Evolutionary conservation across 2,329 filamentous ascomycete genomes (phyloP).

Genomic region (Ceratocystis alfenasii): DNA sequence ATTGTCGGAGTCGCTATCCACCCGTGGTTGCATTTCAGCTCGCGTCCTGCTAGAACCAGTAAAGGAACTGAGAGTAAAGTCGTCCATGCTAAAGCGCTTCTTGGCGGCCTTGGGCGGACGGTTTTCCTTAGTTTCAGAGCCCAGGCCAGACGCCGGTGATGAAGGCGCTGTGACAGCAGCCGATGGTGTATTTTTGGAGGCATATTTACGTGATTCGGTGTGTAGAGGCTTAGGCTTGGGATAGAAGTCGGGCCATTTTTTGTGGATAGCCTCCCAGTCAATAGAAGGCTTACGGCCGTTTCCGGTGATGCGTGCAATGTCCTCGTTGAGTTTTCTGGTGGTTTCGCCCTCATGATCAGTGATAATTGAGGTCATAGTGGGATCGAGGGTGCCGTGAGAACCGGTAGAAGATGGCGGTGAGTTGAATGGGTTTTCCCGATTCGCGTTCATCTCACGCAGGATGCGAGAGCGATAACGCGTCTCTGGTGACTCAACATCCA

Average conservation of each 20-base stretch:
- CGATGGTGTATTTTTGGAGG: constrained; percentile 1
- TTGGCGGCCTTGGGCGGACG: constrained; percentile 29
- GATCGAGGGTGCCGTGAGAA: constrained; percentile 45
- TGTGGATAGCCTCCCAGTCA: constrained; percentile 37
- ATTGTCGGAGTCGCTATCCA: constrained; percentile 41
- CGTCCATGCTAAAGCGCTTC: constrained; percentile 29
- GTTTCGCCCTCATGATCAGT: constrained; percentile 44
- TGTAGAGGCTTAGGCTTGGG: constrained; percentile 31
- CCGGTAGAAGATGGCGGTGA: constrained; percentile 47
- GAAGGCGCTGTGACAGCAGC: constrained; percentile 16
- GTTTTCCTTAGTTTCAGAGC: constrained; percentile 35
- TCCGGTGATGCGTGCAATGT: constrained; percentile 35
- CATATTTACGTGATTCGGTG: constrained; percentile 13
- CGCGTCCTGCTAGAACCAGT: constrained; percentile 33
- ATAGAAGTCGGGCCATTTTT: constrained; percentile 43
- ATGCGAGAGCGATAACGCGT: constrained; percentile 38
- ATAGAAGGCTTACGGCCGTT: constrained; percentile 32
- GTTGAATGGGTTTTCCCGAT: constrained; percentile 45
- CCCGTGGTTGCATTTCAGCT: constrained; percentile 43
- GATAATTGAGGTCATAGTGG: constrained; percentile 42
- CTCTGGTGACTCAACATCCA: constrained; percentile 33
- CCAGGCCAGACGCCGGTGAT: constrained; percentile 5
- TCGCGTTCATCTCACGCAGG: constrained; percentile 41
- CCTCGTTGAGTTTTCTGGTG: constrained; percentile 39
- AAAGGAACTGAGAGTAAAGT: constrained; percentile 35